A percentile compares a stretch with the other conserved stretches of the same genome.
Evolutionary conservation across 208 protist species (phyloP).

Genomic region (Leishmania tarentolae): DNA sequence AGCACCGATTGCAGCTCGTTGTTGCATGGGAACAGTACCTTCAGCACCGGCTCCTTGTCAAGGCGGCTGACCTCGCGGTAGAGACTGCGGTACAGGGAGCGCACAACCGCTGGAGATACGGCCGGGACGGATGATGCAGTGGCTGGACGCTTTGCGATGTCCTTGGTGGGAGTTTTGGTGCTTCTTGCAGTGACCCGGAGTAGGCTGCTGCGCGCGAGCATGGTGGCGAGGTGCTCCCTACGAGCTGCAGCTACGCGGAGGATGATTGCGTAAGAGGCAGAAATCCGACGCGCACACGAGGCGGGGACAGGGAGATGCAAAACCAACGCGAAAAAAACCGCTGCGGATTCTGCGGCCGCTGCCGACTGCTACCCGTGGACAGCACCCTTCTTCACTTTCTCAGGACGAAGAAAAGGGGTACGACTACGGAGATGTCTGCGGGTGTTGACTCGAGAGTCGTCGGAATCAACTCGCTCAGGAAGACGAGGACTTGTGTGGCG

Average conservation of each 20-base stretch:
- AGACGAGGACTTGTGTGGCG: background rate
- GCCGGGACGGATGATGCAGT: conserved; percentile 37
- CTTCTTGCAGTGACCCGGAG: conserved; percentile 12
- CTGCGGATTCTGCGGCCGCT: background rate
- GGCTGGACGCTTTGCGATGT: conserved; percentile 24
- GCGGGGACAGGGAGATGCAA: background rate
- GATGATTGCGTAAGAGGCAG: background rate
- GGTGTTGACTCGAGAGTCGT: background rate
- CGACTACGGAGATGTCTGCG: background rate
- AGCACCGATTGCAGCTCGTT: conserved; percentile 67
- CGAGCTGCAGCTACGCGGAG: background rate
- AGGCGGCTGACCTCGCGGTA: conserved; percentile 61
- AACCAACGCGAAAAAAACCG: too few relatives aligned
- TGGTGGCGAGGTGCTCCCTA: background rate
- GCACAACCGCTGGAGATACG: conserved; percentile 62
- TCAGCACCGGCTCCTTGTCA: conserved; percentile 65
- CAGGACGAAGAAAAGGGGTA: background rate
- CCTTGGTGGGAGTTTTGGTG: conserved; percentile 14
- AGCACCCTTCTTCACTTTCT: background rate
- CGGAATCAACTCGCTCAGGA: background rate
- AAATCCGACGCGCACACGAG: conserved; percentile 4
- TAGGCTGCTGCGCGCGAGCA: conserved; percentile 24
- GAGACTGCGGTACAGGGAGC: conserved; percentile 73
- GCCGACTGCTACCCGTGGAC: background rate
- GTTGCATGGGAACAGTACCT: conserved; percentile 72